These are phyloP conservation scores for Phialocephala sp. DNA, from an alignment of 2,329 filamentous ascomycete genomes.

Conservation along the genomic window DNA sequence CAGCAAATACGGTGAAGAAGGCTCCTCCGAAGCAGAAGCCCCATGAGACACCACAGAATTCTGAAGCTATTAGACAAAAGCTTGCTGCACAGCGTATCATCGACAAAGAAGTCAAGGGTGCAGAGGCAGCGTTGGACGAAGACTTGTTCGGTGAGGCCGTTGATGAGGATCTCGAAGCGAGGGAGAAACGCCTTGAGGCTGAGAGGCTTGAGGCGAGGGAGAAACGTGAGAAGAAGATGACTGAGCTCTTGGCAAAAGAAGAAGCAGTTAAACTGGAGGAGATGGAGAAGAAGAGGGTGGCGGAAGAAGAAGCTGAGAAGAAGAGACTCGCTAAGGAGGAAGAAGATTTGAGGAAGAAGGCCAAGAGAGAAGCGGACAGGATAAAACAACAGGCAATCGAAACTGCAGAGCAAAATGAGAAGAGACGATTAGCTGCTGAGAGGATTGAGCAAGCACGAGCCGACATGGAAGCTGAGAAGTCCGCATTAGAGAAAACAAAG, in stretches of 20 bases:
- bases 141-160: constrained; percentile 34
- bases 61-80: constrained; percentile 22
- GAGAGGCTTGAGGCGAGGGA: constrained; percentile 14
- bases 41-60: constrained; percentile 11
- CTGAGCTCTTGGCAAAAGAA: constrained; percentile 12
- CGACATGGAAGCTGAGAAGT: constrained; percentile 13
- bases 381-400: constrained; percentile 16
- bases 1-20: not conserved
- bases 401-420: constrained; percentile 17
- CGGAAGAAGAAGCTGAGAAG: constrained; percentile 12
- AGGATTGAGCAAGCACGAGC: constrained; percentile 1
- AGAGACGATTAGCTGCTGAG: constrained; percentile 10
- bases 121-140: constrained; percentile 20
- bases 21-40: not conserved
- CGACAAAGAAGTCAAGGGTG: constrained; percentile 22
- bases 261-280: constrained; percentile 1
- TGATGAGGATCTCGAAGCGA: constrained; percentile 23
- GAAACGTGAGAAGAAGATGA: constrained; percentile 15
- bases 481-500: constrained; percentile 10
- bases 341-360: constrained; percentile 13
- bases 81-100: constrained; percentile 31
- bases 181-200: constrained; percentile 11
- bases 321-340: constrained; percentile 10
- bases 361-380: constrained; percentile 22
- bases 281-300: constrained; percentile 10